A percentile compares a stretch with the other conserved stretches of the same genome.
These are phyloP conservation scores for Aspergillus bridgeri DNA, from an alignment of 495 filamentous ascomycete genomes.

Conservation along the genomic window DNA sequence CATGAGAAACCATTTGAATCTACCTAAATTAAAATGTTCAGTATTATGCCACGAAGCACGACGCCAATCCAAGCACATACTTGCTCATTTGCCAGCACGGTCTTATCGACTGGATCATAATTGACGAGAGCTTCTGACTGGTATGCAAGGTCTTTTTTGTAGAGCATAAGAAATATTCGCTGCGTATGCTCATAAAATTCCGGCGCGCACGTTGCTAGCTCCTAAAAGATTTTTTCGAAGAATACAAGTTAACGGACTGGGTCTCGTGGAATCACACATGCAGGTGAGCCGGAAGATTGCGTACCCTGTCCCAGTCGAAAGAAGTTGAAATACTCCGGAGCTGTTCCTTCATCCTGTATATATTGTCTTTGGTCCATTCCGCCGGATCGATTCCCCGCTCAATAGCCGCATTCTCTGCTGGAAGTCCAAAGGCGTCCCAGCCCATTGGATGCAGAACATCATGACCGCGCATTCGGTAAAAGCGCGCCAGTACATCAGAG, in stretches of 20 bases:
- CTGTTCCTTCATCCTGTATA: conserved; percentile 79
- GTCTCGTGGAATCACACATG: not conserved
- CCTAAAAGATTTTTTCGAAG: conserved; percentile 49
- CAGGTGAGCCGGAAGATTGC: conserved; percentile 21
- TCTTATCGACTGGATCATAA: conserved; percentile 86
- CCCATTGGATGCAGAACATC: conserved; percentile 84
- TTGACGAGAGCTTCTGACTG: conserved; percentile 79
- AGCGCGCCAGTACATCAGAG: conserved; percentile 78
- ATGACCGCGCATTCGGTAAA: conserved; percentile 70
- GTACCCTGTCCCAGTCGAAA: conserved; percentile 80
- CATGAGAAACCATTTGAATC: conserved; percentile 79
- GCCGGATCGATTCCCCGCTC: conserved; percentile 76
- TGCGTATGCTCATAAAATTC: conserved; percentile 88
- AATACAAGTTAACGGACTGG: conserved; percentile 7
- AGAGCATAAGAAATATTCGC: conserved; percentile 71
- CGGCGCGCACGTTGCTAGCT: conserved; percentile 78
- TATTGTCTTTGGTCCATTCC: conserved; percentile 76
- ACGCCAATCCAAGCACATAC: too few species aligned
- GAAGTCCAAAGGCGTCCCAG: conserved; percentile 90
- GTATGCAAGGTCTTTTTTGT: conserved; percentile 70
- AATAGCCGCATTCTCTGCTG: conserved; percentile 92
- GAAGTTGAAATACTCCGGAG: conserved; percentile 68
- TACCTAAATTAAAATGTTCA: conserved; percentile 42
- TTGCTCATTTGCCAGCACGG: conserved; percentile 88
- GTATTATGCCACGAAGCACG: not conserved